Conservation (phyloP, 225 moss, liverwort and hornwort species). For the Physcomitrium patens region DNA sequence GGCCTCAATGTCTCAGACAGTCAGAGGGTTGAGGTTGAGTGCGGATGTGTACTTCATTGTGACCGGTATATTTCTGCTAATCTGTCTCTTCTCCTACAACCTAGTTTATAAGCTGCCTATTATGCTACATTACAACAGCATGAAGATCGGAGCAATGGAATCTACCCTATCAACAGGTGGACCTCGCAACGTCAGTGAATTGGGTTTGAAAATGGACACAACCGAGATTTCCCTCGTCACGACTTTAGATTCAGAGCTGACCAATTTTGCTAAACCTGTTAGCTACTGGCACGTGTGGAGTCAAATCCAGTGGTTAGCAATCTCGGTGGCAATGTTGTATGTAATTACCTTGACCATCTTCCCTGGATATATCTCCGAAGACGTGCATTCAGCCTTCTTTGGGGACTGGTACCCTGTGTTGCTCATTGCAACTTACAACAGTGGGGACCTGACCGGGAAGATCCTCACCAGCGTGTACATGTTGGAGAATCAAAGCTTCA, state of each 20-base stretch:
- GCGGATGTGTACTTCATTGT: constrained; percentile 79
- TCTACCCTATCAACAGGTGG: constrained; percentile 22
- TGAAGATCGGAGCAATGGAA: constrained; percentile 56
- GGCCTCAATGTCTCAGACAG: constrained; percentile 57
- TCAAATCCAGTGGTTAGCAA: constrained; percentile 71
- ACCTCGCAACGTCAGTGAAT: constrained; percentile 39
- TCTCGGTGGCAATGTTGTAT: constrained; percentile 50
- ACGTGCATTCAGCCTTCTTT: constrained; percentile 68
- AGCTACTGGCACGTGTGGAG: constrained; percentile 52
- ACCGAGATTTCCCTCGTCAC: constrained; percentile 43
- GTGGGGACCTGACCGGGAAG: constrained; percentile 77
- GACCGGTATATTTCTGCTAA: constrained; percentile 49
- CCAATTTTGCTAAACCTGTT: constrained; percentile 49
- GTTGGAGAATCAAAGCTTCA: constrained; percentile 45
- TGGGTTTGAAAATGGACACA: constrained; percentile 51
- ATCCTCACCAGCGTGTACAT: constrained; percentile 53
- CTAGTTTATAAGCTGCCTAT: constrained; percentile 71
- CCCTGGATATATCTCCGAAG: constrained; percentile 82
- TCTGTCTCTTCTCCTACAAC: constrained; percentile 75
- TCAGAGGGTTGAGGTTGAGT: constrained; percentile 64
- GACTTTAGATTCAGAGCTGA: constrained; percentile 39
- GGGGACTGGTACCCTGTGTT: constrained; percentile 87
- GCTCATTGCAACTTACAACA: constrained; percentile 63
- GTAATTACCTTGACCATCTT: constrained; percentile 77
- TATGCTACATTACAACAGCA: constrained; percentile 68